Evolutionary conservation across 352 stramenopile genomes (phyloP).

Genomic region (Globisporangium cystogenes): DNA sequence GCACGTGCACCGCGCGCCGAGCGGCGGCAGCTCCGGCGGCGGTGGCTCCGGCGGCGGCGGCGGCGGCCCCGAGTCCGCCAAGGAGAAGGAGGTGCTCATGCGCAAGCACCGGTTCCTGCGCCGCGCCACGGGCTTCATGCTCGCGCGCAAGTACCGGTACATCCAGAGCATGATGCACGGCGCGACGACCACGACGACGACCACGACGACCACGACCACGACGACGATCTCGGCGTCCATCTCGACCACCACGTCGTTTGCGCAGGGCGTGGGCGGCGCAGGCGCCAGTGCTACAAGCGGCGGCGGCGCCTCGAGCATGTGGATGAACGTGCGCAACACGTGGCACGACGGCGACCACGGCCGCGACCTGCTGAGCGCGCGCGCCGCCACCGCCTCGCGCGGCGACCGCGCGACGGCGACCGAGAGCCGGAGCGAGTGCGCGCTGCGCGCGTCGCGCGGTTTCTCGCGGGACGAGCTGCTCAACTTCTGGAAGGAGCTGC

Average conservation of each 20-base stretch:
- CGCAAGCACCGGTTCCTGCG: constrained; percentile 56
- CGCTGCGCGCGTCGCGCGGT: constrained; percentile 27
- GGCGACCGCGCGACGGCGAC: constrained; percentile 12
- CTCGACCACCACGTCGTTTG: constrained; percentile 17
- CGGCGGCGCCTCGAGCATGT: constrained; percentile 4
- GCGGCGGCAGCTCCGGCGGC: constrained; percentile 2
- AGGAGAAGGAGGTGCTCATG: constrained; percentile 43
- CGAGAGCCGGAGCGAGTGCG: constrained; percentile 18
- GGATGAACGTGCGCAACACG: constrained; percentile 19
- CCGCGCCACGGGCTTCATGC: constrained; percentile 62
- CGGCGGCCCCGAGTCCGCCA: constrained; percentile 12
- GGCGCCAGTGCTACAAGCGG: too few relatives aligned
- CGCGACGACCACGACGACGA: constrained; percentile 1
- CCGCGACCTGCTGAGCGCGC: constrained; percentile 10
- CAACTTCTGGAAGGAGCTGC: constrained; percentile 78
- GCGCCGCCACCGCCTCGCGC: constrained; percentile 5
- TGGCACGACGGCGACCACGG: constrained; percentile 15
- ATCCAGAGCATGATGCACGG: constrained; percentile 18
- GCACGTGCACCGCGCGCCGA: constrained; percentile 37
- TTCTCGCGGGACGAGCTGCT: constrained; percentile 72
- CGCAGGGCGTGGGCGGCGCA: constrained; percentile 9
- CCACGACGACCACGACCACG: constrained; percentile 8
- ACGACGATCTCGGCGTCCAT: constrained; percentile 8
- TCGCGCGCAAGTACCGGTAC: constrained; percentile 69
- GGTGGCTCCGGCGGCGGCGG: constrained; percentile 7